Base-by-base conservation (phyloP, 2,329 filamentous ascomycete genomes). In the Sporothrix luriei region DNA sequence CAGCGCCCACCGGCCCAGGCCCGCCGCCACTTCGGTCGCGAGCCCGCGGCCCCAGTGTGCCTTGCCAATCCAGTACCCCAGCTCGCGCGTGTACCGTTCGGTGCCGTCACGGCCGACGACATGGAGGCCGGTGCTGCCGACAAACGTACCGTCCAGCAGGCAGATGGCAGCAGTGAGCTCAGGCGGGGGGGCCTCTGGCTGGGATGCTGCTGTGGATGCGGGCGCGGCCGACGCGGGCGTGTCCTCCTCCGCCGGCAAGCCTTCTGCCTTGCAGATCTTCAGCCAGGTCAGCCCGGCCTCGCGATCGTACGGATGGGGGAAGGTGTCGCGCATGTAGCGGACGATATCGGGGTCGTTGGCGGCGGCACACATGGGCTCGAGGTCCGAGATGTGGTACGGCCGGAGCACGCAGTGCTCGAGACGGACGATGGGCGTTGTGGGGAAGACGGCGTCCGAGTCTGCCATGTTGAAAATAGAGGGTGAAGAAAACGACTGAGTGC, bases 31-130 rank as follows among this genome's bases (percentile, higher is more conserved):
- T 72, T 81, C 82, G 0, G 78, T 80, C 69, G 78, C 79, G 69
- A 83, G 79, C 0, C 84, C 84, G 40, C 77, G 78, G 0, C 84
- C 82, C 84, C 84, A 84, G 62, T 78, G 75, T 13, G 76, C 73
- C 49, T 76, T 77, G 0, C 77, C 80, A 29, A 84, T 51, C 79
- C 81, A 85, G 76, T 86, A 87, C 4, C 84, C 84, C 0, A 86
- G 7, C 76, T 85, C 82, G 74, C 79, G 79, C 4, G 79, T 82
- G 62, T 79, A 77, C 72, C 78, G 79, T 70, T 83, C 77, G 2
- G 70, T 73, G 40, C 55, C 62, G 73, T 82, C 76, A 68, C 83
- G 80, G 16, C 72, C 72, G 13, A 75, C 69, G 3, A 76, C 72
- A 54, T 76, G 76, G 54, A 84, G 73, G 49, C 83, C 81, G 14